phyloP scores from a whole-genome alignment of 1,139 yeast species.

The Candida pseudoviswanathii region DNA sequence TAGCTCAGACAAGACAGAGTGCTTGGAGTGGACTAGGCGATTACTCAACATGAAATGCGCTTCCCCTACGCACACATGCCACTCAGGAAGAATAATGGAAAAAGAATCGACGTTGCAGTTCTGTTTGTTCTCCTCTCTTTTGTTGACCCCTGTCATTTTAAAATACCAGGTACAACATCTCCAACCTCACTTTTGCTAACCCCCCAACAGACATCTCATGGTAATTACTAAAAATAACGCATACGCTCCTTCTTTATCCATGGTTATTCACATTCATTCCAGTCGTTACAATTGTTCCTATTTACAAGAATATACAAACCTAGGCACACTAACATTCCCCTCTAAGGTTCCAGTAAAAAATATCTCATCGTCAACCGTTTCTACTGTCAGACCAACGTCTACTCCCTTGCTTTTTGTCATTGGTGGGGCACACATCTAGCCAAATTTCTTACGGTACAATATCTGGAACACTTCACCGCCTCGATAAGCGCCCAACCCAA shows the following conservation, averaged over 20 bases:
- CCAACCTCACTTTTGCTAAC: not conserved
- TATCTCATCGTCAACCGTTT: not conserved
- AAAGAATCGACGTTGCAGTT: no score
- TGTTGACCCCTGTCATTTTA: no score
- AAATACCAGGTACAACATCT: not conserved
- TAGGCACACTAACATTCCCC: not conserved
- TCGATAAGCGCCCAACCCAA: slow-evolving; percentile 43
- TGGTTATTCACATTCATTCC: not conserved
- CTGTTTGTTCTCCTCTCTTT: no score
- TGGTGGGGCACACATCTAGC: not conserved
- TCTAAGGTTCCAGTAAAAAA: not conserved
- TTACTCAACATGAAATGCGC: no score
- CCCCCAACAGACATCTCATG: no score
- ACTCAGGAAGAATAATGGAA: no score
- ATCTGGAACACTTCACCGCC: slow-evolving; percentile 32
- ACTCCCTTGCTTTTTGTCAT: not conserved
- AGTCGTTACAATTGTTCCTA: not conserved
- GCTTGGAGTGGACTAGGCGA: no score
- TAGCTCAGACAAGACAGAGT: no score
- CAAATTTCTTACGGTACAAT: slow-evolving; percentile 15
- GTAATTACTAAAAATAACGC: no score
- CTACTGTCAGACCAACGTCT: not conserved
- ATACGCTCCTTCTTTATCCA: not conserved
- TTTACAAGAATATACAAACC: slow-evolving; percentile 1
- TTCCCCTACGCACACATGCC: no score